These are phyloP conservation scores for Solanum hybrid DNA, from an alignment of 305 asterid species.

Conservation along the genomic window DNA sequence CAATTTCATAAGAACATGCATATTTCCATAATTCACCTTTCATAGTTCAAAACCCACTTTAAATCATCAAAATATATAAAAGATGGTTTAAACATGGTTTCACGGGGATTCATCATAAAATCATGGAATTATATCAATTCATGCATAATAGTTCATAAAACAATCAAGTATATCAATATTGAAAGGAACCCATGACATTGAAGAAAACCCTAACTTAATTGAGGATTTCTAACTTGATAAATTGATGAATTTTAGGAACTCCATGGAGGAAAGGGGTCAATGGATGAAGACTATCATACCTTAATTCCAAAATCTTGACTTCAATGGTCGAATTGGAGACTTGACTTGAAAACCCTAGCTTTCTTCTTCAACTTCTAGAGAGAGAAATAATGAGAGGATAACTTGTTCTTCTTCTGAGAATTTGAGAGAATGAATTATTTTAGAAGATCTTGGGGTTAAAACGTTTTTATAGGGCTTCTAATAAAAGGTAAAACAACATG, in stretches of 20 bases:
- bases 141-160: background rate
- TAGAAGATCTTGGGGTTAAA: background rate
- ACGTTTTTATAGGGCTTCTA: background rate
- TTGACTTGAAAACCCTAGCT: background rate
- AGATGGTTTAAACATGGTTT: background rate
- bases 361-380: background rate
- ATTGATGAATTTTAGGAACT: background rate
- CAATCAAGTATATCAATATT: too few species aligned
- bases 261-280: background rate
- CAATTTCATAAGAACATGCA: background rate
- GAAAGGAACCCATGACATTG: background rate
- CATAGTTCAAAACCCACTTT: background rate
- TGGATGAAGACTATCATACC: background rate
- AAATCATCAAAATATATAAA: too few species aligned
- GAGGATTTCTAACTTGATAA: background rate
- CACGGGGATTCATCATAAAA: background rate
- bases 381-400: background rate
- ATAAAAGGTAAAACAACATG: too few species aligned
- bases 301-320: background rate
- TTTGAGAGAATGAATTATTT: background rate
- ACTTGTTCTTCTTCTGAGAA: background rate
- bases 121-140: too few species aligned
- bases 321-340: background rate
- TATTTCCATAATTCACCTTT: background rate
- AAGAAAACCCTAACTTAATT: background rate